Base-by-base conservation (phyloP, 75 land plant species). In the Isoetes taiwanensis region DNA sequence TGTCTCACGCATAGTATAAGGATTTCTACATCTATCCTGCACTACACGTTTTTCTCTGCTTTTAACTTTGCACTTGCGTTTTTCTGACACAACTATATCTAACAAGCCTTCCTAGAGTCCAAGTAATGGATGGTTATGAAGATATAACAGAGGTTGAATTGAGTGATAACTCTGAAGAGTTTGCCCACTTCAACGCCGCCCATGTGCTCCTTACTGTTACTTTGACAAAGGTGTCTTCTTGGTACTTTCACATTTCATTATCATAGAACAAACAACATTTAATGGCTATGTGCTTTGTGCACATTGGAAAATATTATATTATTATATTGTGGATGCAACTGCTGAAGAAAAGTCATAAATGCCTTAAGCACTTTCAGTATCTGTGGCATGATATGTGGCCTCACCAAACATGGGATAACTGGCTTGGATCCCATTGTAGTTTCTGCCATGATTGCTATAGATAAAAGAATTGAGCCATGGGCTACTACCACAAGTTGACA, bases 241-340 rank as follows among this genome's bases (percentile, higher is more conserved):
- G n/a, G n/a, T n/a, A n/a, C n/a, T n/a, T n/a, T n/a, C n/a, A n/a
- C n/a, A n/a, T n/a, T n/a, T n/a, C n/a, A n/a, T n/a, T n/a, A n/a
- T n/a, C n/a, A n/a, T n/a, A n/a, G n/a, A n/a, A n/a, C n/a, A n/a
- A n/a, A n/a, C n/a, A n/a, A n/a, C n/a, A n/a, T n/a, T n/a, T n/a
- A n/a, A n/a, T n/a, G n/a, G 9, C 54, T 32, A 43, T 64, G 23
- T 33, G 17, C 24, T 32, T 46, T 28, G 29, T 62, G 33, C 52
- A 86, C 87, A 80, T 86, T 21, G 95, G 97, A 12, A 83, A 63
- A 62, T 78, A 81, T 48, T 91, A n/a, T n/a, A n/a, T n/a, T n/a
- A 81, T 48, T 91, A 87, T 48, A 81, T 91, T 59, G 89, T 84
- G 37, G 95, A 87, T 72, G 95, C 98, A 34, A 93, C 94, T 42